Evolutionary conservation across 1,139 yeast genomes (phyloP).

Genomic region (Kodamaea sp.): DNA sequence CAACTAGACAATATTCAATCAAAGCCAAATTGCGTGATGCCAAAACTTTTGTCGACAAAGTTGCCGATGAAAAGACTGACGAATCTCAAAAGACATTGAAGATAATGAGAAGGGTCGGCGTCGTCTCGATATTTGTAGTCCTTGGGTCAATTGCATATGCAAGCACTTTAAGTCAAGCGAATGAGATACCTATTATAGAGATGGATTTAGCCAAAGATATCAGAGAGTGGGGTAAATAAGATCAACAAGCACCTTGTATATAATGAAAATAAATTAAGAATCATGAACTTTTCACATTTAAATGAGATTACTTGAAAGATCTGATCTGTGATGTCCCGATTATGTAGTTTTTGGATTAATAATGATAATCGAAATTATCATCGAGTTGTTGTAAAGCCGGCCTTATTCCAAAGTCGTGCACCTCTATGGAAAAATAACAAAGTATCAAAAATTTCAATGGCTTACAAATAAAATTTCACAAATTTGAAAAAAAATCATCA

Average conservation of each 20-base stretch:
- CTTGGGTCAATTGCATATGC: constrained; percentile 36
- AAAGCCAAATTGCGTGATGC: constrained; percentile 15
- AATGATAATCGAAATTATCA: too few relatives aligned
- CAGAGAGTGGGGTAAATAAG: constrained; percentile 6
- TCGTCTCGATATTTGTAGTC: constrained; percentile 30
- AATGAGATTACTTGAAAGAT: too few relatives aligned
- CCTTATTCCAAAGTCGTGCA: too few relatives aligned
- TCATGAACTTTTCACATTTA: too few relatives aligned
- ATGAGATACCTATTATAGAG: constrained; percentile 13
- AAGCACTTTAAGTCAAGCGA: constrained; percentile 17
- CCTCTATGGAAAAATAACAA: too few relatives aligned
- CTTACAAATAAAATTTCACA: neutral
- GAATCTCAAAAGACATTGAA: constrained; percentile 31
- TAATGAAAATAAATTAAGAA: too few relatives aligned
- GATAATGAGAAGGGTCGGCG: constrained; percentile 32
- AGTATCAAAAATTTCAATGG: neutral
- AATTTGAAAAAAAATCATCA: neutral
- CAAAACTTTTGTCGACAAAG: constrained; percentile 23
- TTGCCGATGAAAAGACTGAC: constrained; percentile 34
- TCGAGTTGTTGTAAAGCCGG: too few relatives aligned
- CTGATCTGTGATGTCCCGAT: too few relatives aligned
- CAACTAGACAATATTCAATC: constrained; percentile 10
- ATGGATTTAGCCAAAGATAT: constrained; percentile 12
- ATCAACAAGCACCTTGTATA: too few relatives aligned
- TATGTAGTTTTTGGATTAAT: too few relatives aligned